A percentile compares a stretch with the other conserved stretches of the same genome.
These are phyloP conservation scores for Aspergillus campestris DNA, from an alignment of 495 filamentous ascomycete genomes.

Conservation along the genomic window DNA sequence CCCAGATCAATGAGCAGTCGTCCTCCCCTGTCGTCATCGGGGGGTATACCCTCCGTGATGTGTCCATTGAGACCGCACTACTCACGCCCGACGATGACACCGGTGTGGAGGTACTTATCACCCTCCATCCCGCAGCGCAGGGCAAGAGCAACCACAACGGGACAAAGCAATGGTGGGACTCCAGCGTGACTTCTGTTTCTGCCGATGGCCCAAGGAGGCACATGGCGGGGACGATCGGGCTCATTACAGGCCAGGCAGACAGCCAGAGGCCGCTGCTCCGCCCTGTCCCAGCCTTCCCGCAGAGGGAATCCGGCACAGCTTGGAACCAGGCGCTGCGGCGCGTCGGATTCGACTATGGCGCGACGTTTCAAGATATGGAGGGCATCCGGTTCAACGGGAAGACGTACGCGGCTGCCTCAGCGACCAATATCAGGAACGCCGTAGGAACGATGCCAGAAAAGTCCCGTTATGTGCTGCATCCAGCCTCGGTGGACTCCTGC, in stretches of 20 bases:
- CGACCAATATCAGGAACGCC: not conserved
- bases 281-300: constrained; percentile 1
- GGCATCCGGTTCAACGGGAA: constrained; percentile 5
- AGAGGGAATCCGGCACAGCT: not conserved
- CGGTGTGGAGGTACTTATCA: constrained; percentile 2
- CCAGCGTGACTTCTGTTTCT: constrained; percentile 1
- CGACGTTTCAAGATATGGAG: constrained; percentile 19
- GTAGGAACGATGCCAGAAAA: constrained; percentile 17
- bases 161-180: constrained; percentile 11
- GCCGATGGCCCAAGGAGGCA: constrained; percentile 3
- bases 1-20: constrained; percentile 14
- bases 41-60: constrained; percentile 16
- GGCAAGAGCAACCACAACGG: not conserved
- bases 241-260: not conserved
- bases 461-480: constrained; percentile 32
- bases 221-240: constrained; percentile 3
- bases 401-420: constrained; percentile 2
- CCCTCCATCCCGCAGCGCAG: not conserved
- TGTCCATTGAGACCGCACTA: constrained; percentile 29
- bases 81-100: constrained; percentile 1
- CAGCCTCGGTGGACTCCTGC: constrained; percentile 23
- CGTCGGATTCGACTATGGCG: constrained; percentile 33
- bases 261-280: not conserved
- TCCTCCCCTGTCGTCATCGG: constrained; percentile 5
- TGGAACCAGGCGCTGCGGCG: constrained; percentile 26